Base-by-base conservation (phyloP, 495 filamentous ascomycete genomes). In the Aspergillus mulundensis region DNA sequence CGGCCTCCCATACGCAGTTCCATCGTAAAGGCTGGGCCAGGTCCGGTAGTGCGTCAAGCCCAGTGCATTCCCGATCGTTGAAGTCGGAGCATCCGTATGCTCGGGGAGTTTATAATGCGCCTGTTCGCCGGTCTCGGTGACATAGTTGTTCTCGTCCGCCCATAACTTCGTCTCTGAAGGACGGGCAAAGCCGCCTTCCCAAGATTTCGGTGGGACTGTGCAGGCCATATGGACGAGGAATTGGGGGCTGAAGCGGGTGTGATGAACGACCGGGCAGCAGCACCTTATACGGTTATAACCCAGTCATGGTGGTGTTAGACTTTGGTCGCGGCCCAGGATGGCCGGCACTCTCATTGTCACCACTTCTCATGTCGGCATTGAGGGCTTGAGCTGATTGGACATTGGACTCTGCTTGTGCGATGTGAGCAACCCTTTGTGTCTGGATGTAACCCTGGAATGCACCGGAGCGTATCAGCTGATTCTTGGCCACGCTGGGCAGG, bases 11-110 rank as follows among this genome's bases (percentile, higher is more conserved):
- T 8, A 20, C 8, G 47, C 18, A 20, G 47, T 50, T 11, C 47
- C 47, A 15, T 50, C 47, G 19, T 50, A 50, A 5, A 36, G 20
- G 23, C 24, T 38, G 2, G 47, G 47, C 47, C 47, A 50, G 0
- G 47, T 50, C 2, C 47, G 30, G 15, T 53, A 38, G 30, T 49
- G 30, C 20, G 42, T 54, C 24, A 53, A 20, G 1, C 56, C 56
- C 24, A 53, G 8, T 1, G 42, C 19, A 16, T 58, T 58, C 8
- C 52, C 49, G 4, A 46, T 18, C 1, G 56, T 40, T 3, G 56
- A 58, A 23, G 49, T 58, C 12, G 52, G 42, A 5, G 32, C 41
- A 6, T 58, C 56, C 1, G 11, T 16, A n/a, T 50, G 25, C 3
- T 14, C 18, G n/a, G 47, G 47, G 10, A 50, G 28, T n/a, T 11